phyloP scores from a whole-genome alignment of 2,329 filamentous ascomycete genomes.

The Hypomyces rosellus region DNA sequence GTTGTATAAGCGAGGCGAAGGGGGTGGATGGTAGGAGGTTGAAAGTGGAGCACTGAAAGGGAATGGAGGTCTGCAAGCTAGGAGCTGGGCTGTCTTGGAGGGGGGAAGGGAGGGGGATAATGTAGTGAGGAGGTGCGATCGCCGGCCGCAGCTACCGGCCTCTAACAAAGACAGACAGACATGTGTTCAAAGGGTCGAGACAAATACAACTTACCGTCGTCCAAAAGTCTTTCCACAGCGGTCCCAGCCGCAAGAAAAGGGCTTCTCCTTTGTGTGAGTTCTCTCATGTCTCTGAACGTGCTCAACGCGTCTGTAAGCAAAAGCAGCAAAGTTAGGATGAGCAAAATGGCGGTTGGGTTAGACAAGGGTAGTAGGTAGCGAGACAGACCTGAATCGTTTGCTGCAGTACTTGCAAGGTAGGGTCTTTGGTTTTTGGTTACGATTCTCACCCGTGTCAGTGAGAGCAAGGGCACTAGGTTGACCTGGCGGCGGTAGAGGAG shows the following conservation, averaged over 20 bases:
- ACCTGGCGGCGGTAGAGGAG: slow-evolving; percentile 24
- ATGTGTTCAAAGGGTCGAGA: no score
- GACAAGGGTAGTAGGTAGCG: slow-evolving; percentile 4
- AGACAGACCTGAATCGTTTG: slow-evolving; percentile 54
- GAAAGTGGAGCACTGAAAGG: slow-evolving; percentile 3
- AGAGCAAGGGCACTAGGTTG: slow-evolving; percentile 18
- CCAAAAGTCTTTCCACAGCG: slow-evolving; percentile 58
- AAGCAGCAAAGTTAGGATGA: slow-evolving; percentile 15
- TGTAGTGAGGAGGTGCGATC: slow-evolving; percentile 6
- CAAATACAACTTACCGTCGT: slow-evolving; percentile 44
- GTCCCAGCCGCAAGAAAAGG: slow-evolving; percentile 53
- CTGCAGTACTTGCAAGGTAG: slow-evolving; percentile 58
- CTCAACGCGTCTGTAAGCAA: slow-evolving; percentile 48
- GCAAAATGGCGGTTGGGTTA: slow-evolving; percentile 4
- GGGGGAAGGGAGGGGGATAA: slow-evolving; percentile 3
- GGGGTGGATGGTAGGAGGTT: background rate
- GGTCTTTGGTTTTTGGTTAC: slow-evolving; percentile 55
- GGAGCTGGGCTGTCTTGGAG: no score
- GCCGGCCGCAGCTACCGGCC: no score
- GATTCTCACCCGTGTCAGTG: slow-evolving; percentile 44
- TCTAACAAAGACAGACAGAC: no score
- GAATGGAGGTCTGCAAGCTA: background rate
- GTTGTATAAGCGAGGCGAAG: background rate
- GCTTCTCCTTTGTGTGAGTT: slow-evolving; percentile 60
- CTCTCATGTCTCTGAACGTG: slow-evolving; percentile 59